Base-by-base conservation (phyloP, 148 eudicot genomes). In the Silene latifolia region DNA sequence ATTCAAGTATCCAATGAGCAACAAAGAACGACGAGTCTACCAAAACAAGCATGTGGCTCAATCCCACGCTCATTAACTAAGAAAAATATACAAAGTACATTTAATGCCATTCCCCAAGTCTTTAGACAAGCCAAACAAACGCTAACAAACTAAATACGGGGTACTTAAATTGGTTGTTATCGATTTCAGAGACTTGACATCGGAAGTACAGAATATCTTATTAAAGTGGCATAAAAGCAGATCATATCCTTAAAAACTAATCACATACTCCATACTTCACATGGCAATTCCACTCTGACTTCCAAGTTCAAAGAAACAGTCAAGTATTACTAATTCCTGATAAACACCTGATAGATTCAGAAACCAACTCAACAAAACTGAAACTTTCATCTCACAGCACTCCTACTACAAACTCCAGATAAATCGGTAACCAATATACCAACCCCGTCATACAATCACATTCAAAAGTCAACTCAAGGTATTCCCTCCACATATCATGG, bases 401-500 rank as follows among this genome's bases (percentile, higher is more conserved):
- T 47, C 14, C 29, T 65, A 46, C 32, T 46, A 47, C 57, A 68
- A 10, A 23, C 32, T 14, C 15, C 3, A 27, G 46, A 29, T 14
- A 63, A 63, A 19, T 7, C 4, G 5, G 19, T 32, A 51, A 67
- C 20, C 47, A 0, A 12, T 4, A 12, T 47, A 5, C 67, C 35
- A 73, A 47, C 24, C 18, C 56, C 56, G 7, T 9, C 2, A 12
- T 10, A 60, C 44, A 7, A 39, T 29, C 73, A 35, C 46, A 19
- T 53, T 62, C 10, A 66, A 75, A 71, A 76, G 76, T 80, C 79
- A 76, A 80, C 73, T 60, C 58, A 46, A 80, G 25, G 42, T 32
- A 32, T 1, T 39, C 48, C 10, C 47, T n/a, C 20, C 3, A 14
- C 29, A 4, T 13, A 25, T 58, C 10, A 58, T 5, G 62, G 44